Evolutionary conservation across 345 rosid species (phyloP).

Genomic region (Geranium brycei): DNA sequence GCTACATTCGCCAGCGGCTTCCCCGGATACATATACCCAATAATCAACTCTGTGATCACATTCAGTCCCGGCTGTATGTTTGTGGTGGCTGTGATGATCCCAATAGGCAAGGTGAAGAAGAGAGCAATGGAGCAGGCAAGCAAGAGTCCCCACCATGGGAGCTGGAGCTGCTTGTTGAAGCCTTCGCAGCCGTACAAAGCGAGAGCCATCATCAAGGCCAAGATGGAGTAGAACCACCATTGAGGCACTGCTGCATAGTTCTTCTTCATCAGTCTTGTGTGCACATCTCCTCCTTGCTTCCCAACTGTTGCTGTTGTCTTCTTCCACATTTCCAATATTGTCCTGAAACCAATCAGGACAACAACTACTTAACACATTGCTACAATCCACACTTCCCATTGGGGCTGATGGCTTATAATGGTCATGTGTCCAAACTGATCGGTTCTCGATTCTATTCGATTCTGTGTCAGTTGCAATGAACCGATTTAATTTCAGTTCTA

Average conservation of each 20-base stretch:
- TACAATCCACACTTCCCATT: too few species aligned
- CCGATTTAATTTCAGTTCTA: too few species aligned
- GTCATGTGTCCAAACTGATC: too few species aligned
- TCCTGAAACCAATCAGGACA: constrained; percentile 21
- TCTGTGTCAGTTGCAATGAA: too few species aligned
- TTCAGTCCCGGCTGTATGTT: constrained; percentile 68
- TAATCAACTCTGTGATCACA: constrained; percentile 66
- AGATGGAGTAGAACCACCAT: constrained; percentile 57
- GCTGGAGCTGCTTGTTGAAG: constrained; percentile 57
- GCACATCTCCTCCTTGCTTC: constrained; percentile 45
- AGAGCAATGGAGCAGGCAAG: constrained; percentile 48
- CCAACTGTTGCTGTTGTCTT: constrained; percentile 31
- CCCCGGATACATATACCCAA: constrained; percentile 66
- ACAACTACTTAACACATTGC: too few species aligned
- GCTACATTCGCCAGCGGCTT: constrained; percentile 79
- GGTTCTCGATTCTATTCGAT: too few species aligned
- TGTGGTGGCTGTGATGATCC: constrained; percentile 73
- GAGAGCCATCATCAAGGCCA: constrained; percentile 29
- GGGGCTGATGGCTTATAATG: too few species aligned
- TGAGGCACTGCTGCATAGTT: constrained; percentile 72
- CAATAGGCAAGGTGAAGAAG: constrained; percentile 66
- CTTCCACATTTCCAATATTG: constrained; percentile 54
- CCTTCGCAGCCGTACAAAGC: constrained; percentile 61
- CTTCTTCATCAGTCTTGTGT: constrained; percentile 68
- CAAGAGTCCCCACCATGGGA: constrained; percentile 85